Evolutionary conservation across 2,329 filamentous ascomycete genomes (phyloP).

Genomic region (Podosphaera aphanis): DNA sequence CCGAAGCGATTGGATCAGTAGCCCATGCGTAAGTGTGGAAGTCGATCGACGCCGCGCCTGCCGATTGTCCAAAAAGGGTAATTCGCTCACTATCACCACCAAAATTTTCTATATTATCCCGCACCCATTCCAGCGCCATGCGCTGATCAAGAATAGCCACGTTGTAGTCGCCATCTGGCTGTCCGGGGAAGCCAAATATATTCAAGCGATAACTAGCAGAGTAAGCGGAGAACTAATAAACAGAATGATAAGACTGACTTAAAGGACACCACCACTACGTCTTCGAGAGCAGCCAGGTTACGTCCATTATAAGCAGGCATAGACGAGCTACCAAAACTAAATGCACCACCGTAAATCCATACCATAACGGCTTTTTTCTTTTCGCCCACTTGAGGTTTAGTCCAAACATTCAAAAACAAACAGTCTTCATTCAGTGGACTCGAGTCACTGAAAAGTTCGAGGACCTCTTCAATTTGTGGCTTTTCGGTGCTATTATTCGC

Average conservation of each 20-base stretch:
- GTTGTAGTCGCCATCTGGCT: slow-evolving; percentile 17
- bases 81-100: slow-evolving; percentile 16
- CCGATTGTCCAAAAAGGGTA: slow-evolving; percentile 23
- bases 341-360: slow-evolving; percentile 18
- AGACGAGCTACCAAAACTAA: slow-evolving; percentile 18
- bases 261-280: slow-evolving; percentile 23
- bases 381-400: slow-evolving; percentile 13
- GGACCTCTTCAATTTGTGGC: slow-evolving; percentile 4
- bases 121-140: slow-evolving; percentile 16
- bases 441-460: slow-evolving; percentile 3
- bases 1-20: slow-evolving; percentile 14
- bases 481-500: slow-evolving; percentile 1
- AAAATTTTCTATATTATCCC: slow-evolving; percentile 16
- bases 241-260: slow-evolving; percentile 18
- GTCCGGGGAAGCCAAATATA: slow-evolving; percentile 15
- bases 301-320: slow-evolving; percentile 21
- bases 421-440: slow-evolving; percentile 17
- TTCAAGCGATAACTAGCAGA: slow-evolving; percentile 17
- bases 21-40: slow-evolving; percentile 15
- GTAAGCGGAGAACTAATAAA: slow-evolving; percentile 3
- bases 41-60: slow-evolving; percentile 19
- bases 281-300: slow-evolving; percentile 20
- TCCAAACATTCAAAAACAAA: slow-evolving; percentile 19
- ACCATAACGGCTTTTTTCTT: slow-evolving; percentile 16
- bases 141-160: slow-evolving; percentile 21